Evolutionary conservation across 805 yeast genomes (phyloP).

Genomic region (Scheffersomyces stipitis): DNA sequence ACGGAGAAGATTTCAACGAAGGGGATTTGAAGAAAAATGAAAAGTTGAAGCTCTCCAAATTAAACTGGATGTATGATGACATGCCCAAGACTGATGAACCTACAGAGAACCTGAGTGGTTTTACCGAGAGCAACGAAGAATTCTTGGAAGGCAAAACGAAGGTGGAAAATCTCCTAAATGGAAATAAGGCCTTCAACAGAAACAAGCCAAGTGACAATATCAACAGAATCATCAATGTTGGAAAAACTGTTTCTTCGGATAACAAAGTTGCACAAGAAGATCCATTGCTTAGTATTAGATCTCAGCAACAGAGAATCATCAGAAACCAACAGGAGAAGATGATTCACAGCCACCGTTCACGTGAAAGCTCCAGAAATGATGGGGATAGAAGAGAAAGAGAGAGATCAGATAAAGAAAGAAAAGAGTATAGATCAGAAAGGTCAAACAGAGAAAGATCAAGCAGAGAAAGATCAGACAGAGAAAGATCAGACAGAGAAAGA

Average conservation of each 20-base stretch:
- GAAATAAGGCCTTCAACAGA: slow-evolving; percentile 46
- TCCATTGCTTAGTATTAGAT: slow-evolving; percentile 48
- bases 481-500: slow-evolving; percentile 6
- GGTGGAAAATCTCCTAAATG: slow-evolving; percentile 55
- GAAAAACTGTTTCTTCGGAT: slow-evolving; percentile 7
- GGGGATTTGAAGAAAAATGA: slow-evolving; percentile 16
- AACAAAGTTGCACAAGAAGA: slow-evolving; percentile 39
- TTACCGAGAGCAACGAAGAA: slow-evolving; percentile 32
- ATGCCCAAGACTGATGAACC: slow-evolving; percentile 27
- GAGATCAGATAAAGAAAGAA: slow-evolving; percentile 6
- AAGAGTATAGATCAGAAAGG: slow-evolving; percentile 11
- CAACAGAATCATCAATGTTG: slow-evolving; percentile 15
- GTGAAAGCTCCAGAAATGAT: background rate
- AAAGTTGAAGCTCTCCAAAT: slow-evolving; percentile 43
- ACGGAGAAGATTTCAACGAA: slow-evolving; percentile 35
- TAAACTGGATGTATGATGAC: slow-evolving; percentile 87
- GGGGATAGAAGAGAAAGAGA: slow-evolving; percentile 1
- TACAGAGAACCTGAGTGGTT: slow-evolving; percentile 34
- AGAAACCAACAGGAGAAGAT: slow-evolving; percentile 1
- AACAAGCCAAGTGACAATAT: slow-evolving; percentile 3
- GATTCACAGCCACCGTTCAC: background rate
- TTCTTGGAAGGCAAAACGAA: slow-evolving; percentile 32
- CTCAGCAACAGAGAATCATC: slow-evolving; percentile 23
- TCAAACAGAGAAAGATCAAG: slow-evolving; percentile 4
- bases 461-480: slow-evolving; percentile 5